Base-by-base conservation (phyloP, 768 basidiomycete species). In the Pisolithus albus region DNA sequence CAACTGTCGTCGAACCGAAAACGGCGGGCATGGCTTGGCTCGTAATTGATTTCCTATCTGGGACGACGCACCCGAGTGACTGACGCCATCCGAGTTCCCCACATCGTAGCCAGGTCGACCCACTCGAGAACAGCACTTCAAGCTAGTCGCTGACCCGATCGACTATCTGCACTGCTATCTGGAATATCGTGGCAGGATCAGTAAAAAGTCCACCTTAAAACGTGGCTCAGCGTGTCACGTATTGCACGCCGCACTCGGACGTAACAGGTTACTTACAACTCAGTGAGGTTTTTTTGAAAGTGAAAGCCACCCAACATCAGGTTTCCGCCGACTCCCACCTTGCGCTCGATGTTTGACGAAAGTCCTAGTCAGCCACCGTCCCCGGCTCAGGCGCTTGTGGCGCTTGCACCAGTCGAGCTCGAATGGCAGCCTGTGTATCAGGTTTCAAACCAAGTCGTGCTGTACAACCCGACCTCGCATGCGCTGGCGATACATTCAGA, bases 401-500 rank as follows among this genome's bases (percentile, higher is more conserved):
- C 67, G 1, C 47, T 69, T 5, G 54, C 56, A 23, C 61, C 59
- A 15, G 19, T 49, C 1, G 63, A 61, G 5, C 61, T 61, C 2
- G 71, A 81, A 51, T 92, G 89, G 89, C 85, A 78, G 49, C 83
- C 88, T 1, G 89, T 92, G 54, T 73, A 91, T 16, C 88, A 89
- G 43, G 77, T 78, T n/a, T 84, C 86, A 0, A 87, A 89, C 66
- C 88, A 92, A 60, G 83, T 92, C 34, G 91, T 93, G 15, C 75
- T 92, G 7, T 93, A 92, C 70, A 89, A 93, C 62, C 83, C 91
- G 0, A 83, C 79, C 2, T 90, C 86, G 1, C 90, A 92, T 62
- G 89, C 90, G 2, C 71, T 93, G 19, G 79, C 89, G 16, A 84
- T 90, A 52, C 74, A 73, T 46, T 62, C 72, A 36, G 52, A 46